A percentile compares a stretch with the other conserved stretches of the same genome.
phyloP scores from a whole-genome alignment of 306 rosid genomes.

The Medicago lupulina region DNA sequence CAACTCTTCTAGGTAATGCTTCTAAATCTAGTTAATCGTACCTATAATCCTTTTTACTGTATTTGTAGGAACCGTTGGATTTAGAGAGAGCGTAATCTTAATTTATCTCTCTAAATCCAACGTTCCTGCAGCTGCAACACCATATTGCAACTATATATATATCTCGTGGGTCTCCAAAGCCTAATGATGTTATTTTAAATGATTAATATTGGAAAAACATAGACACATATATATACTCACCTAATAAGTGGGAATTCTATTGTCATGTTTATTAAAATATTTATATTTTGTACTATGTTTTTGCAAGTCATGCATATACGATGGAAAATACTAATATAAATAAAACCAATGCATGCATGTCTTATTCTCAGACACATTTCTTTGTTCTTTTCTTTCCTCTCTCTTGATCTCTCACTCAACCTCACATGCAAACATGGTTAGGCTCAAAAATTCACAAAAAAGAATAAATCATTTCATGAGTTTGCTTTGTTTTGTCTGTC shows the following conservation, averaged over 20 bases:
- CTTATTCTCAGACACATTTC: slow-evolving; percentile 45
- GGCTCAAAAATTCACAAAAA: slow-evolving; percentile 64
- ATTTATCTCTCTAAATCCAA: not conserved
- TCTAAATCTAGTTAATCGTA: not conserved
- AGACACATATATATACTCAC: not conserved
- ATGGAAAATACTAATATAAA: slow-evolving; percentile 14
- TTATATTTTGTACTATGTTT: slow-evolving; percentile 15
- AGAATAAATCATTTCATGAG: slow-evolving; percentile 58
- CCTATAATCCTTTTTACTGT: not conserved
- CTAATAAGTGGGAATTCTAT: slow-evolving; percentile 13
- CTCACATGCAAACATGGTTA: slow-evolving; percentile 49
- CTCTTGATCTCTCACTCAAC: slow-evolving; percentile 31
- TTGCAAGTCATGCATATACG: not conserved
- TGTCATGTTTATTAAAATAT: not conserved
- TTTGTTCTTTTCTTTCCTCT: slow-evolving; percentile 37
- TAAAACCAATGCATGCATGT: slow-evolving; percentile 42
- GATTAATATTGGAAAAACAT: not conserved
- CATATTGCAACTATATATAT: not conserved
- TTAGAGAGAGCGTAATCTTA: not conserved
- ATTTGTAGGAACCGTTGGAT: not conserved
- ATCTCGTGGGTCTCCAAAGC: not conserved
- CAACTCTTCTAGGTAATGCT: slow-evolving; percentile 86
- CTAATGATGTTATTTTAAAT: not conserved
- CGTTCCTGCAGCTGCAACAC: not conserved
- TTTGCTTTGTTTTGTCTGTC: slow-evolving; percentile 61